Conservation (phyloP, 169 alveolate species). For the Plasmodium vinckei region DNA sequence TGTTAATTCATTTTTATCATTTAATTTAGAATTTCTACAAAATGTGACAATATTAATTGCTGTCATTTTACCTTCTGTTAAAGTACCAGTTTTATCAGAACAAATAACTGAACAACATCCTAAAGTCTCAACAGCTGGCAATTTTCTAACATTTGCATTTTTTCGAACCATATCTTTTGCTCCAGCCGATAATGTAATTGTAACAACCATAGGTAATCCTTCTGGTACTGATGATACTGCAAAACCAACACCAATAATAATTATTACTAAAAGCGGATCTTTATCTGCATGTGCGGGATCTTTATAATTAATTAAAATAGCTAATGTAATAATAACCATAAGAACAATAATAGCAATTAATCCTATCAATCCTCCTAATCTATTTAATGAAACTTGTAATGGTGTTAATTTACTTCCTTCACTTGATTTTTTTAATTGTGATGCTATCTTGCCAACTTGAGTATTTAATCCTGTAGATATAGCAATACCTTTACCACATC, state of each 20-base stretch:
- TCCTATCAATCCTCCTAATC: slow-evolving; percentile 95
- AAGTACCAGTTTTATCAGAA: slow-evolving; percentile 99
- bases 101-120: slow-evolving; percentile 99
- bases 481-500: slow-evolving; percentile 94
- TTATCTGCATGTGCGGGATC: slow-evolving; percentile 95
- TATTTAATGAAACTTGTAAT: slow-evolving; percentile 95
- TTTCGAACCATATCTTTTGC: slow-evolving; percentile 97
- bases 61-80: slow-evolving; percentile 98
- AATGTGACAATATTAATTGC: slow-evolving; percentile 78
- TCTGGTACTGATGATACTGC: slow-evolving; percentile 99
- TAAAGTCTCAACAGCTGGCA: slow-evolving; percentile 98
- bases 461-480: slow-evolving; percentile 94
- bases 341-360: slow-evolving; percentile 91
- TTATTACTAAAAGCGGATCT: slow-evolving; percentile 36
- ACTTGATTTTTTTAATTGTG: slow-evolving; percentile 89
- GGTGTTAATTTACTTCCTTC: slow-evolving; percentile 92
- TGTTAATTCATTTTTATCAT: slow-evolving; percentile 81
- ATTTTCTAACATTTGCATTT: slow-evolving; percentile 96
- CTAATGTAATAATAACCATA: slow-evolving; percentile 80
- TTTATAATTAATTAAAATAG: slow-evolving; percentile 89
- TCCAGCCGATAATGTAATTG: slow-evolving; percentile 97
- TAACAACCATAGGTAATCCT: slow-evolving; percentile 99
- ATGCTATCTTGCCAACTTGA: slow-evolving; percentile 97
- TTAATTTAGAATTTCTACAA: slow-evolving; percentile 35
- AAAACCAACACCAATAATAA: slow-evolving; percentile 96